phyloP scores from a whole-genome alignment of 2,329 filamentous ascomycete species.

The Nannizziopsis barbatae region DNA sequence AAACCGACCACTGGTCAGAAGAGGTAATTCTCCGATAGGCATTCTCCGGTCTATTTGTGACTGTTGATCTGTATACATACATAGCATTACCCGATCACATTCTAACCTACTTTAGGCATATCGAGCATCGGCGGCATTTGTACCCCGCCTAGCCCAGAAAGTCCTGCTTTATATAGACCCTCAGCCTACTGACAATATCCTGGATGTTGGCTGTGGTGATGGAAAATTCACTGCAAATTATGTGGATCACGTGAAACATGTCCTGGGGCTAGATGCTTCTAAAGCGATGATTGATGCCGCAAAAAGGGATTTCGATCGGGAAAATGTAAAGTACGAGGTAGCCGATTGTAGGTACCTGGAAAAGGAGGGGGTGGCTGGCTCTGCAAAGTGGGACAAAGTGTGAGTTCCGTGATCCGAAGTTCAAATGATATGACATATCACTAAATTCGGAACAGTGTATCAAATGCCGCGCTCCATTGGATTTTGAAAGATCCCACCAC shows the following conservation, averaged over 20 bases:
- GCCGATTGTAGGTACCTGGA: conserved; percentile 29
- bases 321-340: conserved; percentile 22
- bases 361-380: conserved; percentile 17
- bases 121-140: conserved; percentile 51
- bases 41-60: too few relatives aligned
- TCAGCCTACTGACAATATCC: conserved; percentile 46
- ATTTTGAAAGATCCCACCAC: conserved; percentile 43
- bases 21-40: conserved; percentile 23
- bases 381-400: conserved; percentile 40
- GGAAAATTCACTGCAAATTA: conserved; percentile 49
- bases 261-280: conserved; percentile 51
- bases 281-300: conserved; percentile 48
- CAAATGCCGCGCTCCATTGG: conserved; percentile 58
- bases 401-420: conserved; percentile 23
- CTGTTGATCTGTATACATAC: not conserved
- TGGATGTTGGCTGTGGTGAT: conserved; percentile 57
- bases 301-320: conserved; percentile 30
- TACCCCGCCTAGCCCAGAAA: conserved; percentile 50
- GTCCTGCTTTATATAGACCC: conserved; percentile 50
- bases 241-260: conserved; percentile 38
- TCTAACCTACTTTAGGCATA: conserved; percentile 40
- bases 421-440: not conserved
- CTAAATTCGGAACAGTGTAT: conserved; percentile 31
- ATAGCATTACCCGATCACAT: too few relatives aligned
- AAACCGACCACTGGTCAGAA: conserved; percentile 30